phyloP scores from a whole-genome alignment of 257 asterid species.

The Orobanche coerulescens region DNA sequence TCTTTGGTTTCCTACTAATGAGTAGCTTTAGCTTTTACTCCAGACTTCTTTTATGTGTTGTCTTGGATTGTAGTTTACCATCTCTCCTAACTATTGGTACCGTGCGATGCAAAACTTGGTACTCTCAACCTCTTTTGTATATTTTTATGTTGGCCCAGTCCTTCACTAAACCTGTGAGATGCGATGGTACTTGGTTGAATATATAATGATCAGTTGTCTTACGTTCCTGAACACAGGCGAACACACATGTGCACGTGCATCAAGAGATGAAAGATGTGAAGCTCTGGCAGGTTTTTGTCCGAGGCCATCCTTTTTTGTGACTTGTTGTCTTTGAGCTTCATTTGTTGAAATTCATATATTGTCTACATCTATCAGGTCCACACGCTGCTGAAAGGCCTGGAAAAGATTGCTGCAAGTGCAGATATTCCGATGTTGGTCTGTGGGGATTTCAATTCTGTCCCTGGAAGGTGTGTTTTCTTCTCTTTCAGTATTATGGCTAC shows the following conservation, averaged over 20 bases:
- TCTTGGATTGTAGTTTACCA: not conserved
- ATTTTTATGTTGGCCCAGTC: not conserved
- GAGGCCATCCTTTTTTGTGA: conserved; percentile 1
- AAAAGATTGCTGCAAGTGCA: conserved; percentile 89
- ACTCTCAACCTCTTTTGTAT: not conserved
- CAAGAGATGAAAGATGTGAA: conserved; percentile 90
- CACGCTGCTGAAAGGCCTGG: conserved; percentile 86
- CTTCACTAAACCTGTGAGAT: not conserved
- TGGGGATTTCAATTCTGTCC: conserved; percentile 88
- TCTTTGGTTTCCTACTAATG: not conserved
- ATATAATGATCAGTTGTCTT: conserved; percentile 19
- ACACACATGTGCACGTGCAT: conserved; percentile 88
- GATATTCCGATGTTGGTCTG: conserved; percentile 97
- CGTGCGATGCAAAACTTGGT: not conserved
- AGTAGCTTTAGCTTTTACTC: not conserved
- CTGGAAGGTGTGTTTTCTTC: conserved; percentile 62
- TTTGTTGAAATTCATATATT: conserved; percentile 14
- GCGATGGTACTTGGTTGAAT: conserved; percentile 20
- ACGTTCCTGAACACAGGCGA: conserved; percentile 58
- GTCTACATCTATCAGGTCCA: conserved; percentile 52
- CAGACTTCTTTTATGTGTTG: not conserved
- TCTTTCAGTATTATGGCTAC: not conserved
- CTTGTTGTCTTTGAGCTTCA: conserved; percentile 14
- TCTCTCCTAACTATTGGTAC: not conserved
- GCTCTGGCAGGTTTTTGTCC: conserved; percentile 84